These are phyloP conservation scores for Yamadazyma phyllophila DNA, from an alignment of 805 yeast genomes.

Conservation along the genomic window DNA sequence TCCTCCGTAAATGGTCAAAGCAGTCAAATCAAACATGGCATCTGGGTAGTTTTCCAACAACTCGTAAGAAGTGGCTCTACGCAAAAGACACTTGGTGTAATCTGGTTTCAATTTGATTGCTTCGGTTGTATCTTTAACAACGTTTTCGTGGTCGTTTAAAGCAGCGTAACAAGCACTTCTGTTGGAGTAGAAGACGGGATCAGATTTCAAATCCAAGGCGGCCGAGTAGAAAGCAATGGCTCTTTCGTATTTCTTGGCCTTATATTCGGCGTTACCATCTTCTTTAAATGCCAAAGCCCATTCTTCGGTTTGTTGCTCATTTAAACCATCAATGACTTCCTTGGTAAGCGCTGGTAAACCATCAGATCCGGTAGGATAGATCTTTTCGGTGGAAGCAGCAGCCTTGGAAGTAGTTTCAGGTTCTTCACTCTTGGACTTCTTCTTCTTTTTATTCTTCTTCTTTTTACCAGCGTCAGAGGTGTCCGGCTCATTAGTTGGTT, in stretches of 20 bases:
- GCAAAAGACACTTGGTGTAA: slow-evolving; percentile 84
- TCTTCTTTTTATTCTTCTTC: slow-evolving; percentile 47
- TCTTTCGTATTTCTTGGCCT: slow-evolving; percentile 61
- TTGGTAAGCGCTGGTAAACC: slow-evolving; percentile 60
- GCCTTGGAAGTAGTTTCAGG: slow-evolving; percentile 19
- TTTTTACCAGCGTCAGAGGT: slow-evolving; percentile 26
- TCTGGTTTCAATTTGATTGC: slow-evolving; percentile 87
- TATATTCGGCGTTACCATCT: slow-evolving; percentile 82
- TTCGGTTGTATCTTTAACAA: slow-evolving; percentile 79
- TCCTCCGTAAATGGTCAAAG: slow-evolving; percentile 81
- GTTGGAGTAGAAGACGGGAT: slow-evolving; percentile 90
- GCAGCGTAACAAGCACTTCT: slow-evolving; percentile 95
- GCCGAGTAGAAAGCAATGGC: slow-evolving; percentile 79
- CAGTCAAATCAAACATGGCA: slow-evolving; percentile 89
- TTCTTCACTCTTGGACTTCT: slow-evolving; percentile 29
- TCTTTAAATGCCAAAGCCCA: slow-evolving; percentile 80
- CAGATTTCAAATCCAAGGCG: slow-evolving; percentile 73
- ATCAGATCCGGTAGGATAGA: slow-evolving; percentile 51
- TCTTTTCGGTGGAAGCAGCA: slow-evolving; percentile 11
- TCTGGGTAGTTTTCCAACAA: slow-evolving; percentile 72
- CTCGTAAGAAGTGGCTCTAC: slow-evolving; percentile 94
- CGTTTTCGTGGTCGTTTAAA: slow-evolving; percentile 74
- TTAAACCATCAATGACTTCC: slow-evolving; percentile 43
- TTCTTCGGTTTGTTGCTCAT: slow-evolving; percentile 52
- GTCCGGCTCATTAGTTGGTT: slow-evolving; percentile 5